Evolutionary conservation across 352 stramenopile genomes (phyloP).

Genomic region (Peronospora destructor): DNA sequence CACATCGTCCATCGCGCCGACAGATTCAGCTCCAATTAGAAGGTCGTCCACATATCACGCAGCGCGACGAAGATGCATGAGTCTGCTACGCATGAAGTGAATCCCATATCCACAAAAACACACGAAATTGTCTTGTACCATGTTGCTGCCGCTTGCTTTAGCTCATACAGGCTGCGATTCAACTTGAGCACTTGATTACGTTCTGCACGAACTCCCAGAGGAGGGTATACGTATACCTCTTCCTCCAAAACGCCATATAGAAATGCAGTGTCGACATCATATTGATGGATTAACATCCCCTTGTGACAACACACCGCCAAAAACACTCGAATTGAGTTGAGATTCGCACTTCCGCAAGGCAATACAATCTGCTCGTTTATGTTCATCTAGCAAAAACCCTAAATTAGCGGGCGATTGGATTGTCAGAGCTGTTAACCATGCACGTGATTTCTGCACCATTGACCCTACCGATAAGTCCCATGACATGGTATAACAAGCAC

Average conservation of each 20-base stretch:
- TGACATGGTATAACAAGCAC: too few species aligned
- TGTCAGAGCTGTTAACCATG: too few species aligned
- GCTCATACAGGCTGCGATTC: conserved; percentile 25
- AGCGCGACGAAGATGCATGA: too few species aligned
- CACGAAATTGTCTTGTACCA: conserved; percentile 27
- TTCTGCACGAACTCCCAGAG: background rate
- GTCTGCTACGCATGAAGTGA: background rate
- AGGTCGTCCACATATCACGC: too few species aligned
- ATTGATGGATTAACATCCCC: conserved; percentile 1
- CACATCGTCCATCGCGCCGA: too few species aligned
- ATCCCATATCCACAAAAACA: conserved; percentile 8
- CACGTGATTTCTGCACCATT: too few species aligned
- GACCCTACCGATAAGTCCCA: too few species aligned
- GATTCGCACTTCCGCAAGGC: too few species aligned
- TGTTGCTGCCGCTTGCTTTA: conserved; percentile 27
- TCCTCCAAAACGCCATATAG: conserved; percentile 3
- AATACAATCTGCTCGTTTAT: too few species aligned
- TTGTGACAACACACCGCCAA: background rate
- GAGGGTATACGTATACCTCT: conserved; percentile 2
- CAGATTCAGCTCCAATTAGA: too few species aligned
- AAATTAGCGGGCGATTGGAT: too few species aligned
- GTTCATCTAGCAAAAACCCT: too few species aligned
- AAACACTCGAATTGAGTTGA: conserved; percentile 1
- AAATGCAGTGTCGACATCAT: conserved; percentile 5
- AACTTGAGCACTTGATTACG: background rate